These are phyloP conservation scores for Ophiocordyceps australis DNA, from an alignment of 2,329 filamentous ascomycete species.

Conservation along the genomic window DNA sequence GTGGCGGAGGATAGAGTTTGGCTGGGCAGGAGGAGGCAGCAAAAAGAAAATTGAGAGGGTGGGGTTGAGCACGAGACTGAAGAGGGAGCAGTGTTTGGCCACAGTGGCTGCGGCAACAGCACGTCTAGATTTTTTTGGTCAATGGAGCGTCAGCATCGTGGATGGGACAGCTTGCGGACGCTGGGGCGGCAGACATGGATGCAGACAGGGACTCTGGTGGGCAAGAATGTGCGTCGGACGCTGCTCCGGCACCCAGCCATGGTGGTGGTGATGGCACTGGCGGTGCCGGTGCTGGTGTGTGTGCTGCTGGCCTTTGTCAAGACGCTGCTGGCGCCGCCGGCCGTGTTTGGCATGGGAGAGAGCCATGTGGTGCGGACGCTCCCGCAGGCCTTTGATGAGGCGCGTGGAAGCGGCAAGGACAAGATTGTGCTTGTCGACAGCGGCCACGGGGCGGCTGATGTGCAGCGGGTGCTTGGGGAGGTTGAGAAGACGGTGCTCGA, in stretches of 20 bases:
- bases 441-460: conserved; percentile 49
- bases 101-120: too few relatives aligned
- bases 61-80: too few relatives aligned
- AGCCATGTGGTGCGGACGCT: conserved; percentile 44
- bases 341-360: conserved; percentile 53
- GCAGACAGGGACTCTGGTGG: conserved; percentile 41
- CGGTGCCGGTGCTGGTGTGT: conserved; percentile 39
- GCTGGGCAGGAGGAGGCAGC: background rate
- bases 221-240: conserved; percentile 43
- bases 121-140: too few relatives aligned
- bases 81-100: too few relatives aligned
- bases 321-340: conserved; percentile 68
- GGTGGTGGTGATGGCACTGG: conserved; percentile 35
- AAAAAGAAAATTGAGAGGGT: too few relatives aligned
- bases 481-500: conserved; percentile 38
- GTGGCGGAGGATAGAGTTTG: background rate
- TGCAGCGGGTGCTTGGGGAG: conserved; percentile 49
- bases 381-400: conserved; percentile 38
- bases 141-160: too few relatives aligned
- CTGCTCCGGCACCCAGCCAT: conserved; percentile 31
- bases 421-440: conserved; percentile 68
- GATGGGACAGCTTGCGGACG: too few relatives aligned
- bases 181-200: too few relatives aligned
- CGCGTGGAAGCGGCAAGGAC: conserved; percentile 36
- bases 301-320: conserved; percentile 52